Conservation (phyloP, 805 yeast species). For the Candida ipomoeae region DNA sequence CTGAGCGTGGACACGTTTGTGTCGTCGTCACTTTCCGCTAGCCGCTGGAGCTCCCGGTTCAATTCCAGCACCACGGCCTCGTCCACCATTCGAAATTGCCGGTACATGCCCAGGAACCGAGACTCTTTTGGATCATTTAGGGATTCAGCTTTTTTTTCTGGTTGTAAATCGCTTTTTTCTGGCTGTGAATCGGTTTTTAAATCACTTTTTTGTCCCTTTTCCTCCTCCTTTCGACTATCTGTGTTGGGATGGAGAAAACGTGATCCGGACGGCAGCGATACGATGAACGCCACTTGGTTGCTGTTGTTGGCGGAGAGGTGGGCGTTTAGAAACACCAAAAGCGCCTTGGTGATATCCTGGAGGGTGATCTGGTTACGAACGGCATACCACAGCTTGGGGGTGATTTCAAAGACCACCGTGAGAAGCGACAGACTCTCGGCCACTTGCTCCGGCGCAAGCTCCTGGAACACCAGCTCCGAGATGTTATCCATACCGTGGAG, state of each 20-base stretch:
- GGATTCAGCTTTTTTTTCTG: too few species aligned
- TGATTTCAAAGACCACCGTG: slow-evolving; percentile 72
- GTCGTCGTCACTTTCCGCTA: slow-evolving; percentile 17
- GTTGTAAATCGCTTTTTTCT: too few species aligned
- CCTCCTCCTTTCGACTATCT: slow-evolving; percentile 11
- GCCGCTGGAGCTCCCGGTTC: slow-evolving; percentile 31
- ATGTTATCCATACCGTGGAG: slow-evolving; percentile 55
- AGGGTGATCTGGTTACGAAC: slow-evolving; percentile 46
- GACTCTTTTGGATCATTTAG: not conserved
- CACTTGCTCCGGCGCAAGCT: slow-evolving; percentile 23
- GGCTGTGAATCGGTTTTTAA: too few species aligned
- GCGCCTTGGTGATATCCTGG: slow-evolving; percentile 56
- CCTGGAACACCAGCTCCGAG: slow-evolving; percentile 53
- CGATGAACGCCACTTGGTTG: slow-evolving; percentile 77
- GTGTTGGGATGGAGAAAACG: slow-evolving; percentile 62
- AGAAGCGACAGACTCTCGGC: slow-evolving; percentile 66
- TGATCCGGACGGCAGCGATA: slow-evolving; percentile 69
- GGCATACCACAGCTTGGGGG: slow-evolving; percentile 64
- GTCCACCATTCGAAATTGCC: slow-evolving; percentile 79
- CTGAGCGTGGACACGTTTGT: slow-evolving; percentile 42
- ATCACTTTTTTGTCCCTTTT: too few species aligned
- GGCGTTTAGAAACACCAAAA: slow-evolving; percentile 77
- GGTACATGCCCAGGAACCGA: slow-evolving; percentile 62
- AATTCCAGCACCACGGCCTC: slow-evolving; percentile 63
- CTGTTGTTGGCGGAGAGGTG: slow-evolving; percentile 82